phyloP scores from a whole-genome alignment of 108 stramenopile species.

The Cyclostephanos tholiformis region DNA sequence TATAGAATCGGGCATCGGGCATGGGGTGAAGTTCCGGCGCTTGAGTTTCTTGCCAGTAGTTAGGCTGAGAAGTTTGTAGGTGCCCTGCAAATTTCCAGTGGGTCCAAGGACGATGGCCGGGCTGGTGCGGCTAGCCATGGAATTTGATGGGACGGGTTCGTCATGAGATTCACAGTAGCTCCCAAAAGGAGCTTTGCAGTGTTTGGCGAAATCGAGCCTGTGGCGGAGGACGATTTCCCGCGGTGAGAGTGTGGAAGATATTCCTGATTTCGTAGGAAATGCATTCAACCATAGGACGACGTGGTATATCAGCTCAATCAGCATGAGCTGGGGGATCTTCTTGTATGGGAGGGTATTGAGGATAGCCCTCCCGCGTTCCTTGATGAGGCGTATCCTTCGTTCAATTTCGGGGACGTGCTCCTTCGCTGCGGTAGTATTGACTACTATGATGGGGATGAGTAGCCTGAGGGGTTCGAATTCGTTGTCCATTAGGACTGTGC shows the following conservation, averaged over 20 bases:
- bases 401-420: conserved; percentile 36
- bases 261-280: conserved; percentile 27
- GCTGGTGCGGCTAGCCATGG: conserved; percentile 7
- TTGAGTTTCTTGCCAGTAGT: conserved; percentile 23
- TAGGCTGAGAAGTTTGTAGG: conserved; percentile 20
- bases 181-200: no score
- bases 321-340: background rate
- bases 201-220: conserved; percentile 32
- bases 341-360: conserved; percentile 17
- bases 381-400: conserved; percentile 13
- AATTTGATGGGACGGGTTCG: conserved; percentile 21
- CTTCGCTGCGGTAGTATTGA: conserved; percentile 26
- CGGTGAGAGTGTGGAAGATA: conserved; percentile 12
- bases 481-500: conserved; percentile 13
- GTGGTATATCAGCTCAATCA: conserved; percentile 21
- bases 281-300: conserved; percentile 32
- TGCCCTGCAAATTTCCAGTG: conserved; percentile 41
- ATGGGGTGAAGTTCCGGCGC: conserved; percentile 8
- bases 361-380: conserved; percentile 1
- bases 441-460: background rate
- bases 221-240: conserved; percentile 14
- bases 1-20: no score
- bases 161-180: conserved; percentile 39
- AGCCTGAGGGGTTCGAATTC: conserved; percentile 17
- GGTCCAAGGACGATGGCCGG: conserved; percentile 23